Percentiles rank a stretch among this genome's conserved stretches.
These are phyloP conservation scores for Metarhizium humberi DNA, from an alignment of 2,329 filamentous ascomycete genomes.

Conservation along the genomic window DNA sequence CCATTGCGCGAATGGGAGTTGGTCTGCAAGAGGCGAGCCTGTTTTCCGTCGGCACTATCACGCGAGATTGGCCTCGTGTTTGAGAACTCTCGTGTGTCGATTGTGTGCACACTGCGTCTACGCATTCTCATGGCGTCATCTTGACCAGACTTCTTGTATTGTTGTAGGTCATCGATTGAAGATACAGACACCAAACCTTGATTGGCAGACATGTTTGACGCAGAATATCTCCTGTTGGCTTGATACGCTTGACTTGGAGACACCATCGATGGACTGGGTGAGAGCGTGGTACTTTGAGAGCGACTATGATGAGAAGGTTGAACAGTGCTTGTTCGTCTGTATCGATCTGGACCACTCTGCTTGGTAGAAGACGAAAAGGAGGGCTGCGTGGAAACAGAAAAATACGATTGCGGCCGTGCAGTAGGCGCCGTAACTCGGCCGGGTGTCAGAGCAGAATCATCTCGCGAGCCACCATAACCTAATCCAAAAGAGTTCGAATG, in stretches of 20 bases:
- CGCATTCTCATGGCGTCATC: constrained; percentile 70
- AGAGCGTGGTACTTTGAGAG: constrained; percentile 26
- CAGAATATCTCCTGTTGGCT: constrained; percentile 19
- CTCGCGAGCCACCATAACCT: constrained; percentile 34
- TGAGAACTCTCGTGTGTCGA: constrained; percentile 26
- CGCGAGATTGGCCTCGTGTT: constrained; percentile 11
- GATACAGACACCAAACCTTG: constrained; percentile 28
- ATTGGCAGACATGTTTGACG: constrained; percentile 41
- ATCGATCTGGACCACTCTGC: constrained; percentile 62
- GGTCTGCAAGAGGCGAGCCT: constrained; percentile 25
- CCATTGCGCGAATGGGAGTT: constrained; percentile 35
- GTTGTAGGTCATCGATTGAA: constrained; percentile 59
- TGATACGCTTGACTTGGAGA: constrained; percentile 12
- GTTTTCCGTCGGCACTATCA: constrained; percentile 19
- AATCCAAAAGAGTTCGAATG: constrained; percentile 27
- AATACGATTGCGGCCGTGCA: constrained; percentile 33
- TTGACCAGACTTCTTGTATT: constrained; percentile 45
- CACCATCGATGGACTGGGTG: constrained; percentile 20
- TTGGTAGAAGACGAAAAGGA: constrained; percentile 30
- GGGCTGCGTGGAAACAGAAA: constrained; percentile 34
- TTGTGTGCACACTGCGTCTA: constrained; percentile 70
- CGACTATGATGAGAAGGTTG: constrained; percentile 23
- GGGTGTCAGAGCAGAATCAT: constrained; percentile 40
- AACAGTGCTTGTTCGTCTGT: constrained; percentile 56
- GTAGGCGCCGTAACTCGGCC: constrained; percentile 30